These are phyloP conservation scores for Melanopsichium pennsylvanicum DNA, from an alignment of 1,284 basidiomycete genomes.

Conservation along the genomic window DNA sequence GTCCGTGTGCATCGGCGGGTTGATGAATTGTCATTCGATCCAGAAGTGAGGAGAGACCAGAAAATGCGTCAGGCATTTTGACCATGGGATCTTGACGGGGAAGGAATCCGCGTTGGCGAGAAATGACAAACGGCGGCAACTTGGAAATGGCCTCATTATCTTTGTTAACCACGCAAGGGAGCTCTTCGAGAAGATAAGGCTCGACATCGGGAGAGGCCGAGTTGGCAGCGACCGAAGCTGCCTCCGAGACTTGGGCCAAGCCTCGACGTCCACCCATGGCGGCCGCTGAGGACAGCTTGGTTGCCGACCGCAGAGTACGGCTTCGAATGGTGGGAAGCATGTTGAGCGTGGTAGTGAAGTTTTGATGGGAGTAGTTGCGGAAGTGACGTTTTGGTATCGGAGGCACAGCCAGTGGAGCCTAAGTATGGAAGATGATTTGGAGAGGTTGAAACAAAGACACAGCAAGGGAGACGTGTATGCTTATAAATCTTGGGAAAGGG, in stretches of 20 bases:
- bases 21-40: constrained; percentile 62
- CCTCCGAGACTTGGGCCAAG: constrained; percentile 43
- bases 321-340: constrained; percentile 34
- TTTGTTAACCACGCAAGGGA: constrained; percentile 9
- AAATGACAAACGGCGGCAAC: constrained; percentile 52
- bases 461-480: not conserved
- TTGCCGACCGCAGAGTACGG: constrained; percentile 20
- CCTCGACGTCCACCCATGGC: constrained; percentile 12
- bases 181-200: constrained; percentile 55
- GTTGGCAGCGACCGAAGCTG: constrained; percentile 12
- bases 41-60: constrained; percentile 48
- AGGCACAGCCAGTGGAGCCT: too few species aligned
- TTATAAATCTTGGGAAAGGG: too few species aligned
- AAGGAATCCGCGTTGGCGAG: constrained; percentile 50
- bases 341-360: too few species aligned
- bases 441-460: not conserved
- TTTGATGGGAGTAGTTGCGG: not conserved
- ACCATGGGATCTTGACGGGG: constrained; percentile 54
- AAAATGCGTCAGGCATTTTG: constrained; percentile 46
- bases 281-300: too few species aligned
- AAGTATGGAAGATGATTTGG: too few species aligned
- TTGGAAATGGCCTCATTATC: constrained; percentile 42
- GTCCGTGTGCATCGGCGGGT: constrained; percentile 38
- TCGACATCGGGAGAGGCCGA: constrained; percentile 22
- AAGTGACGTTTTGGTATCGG: too few species aligned